Base-by-base conservation (phyloP, 768 basidiomycete species). In the Tulasnella sp. region DNA sequence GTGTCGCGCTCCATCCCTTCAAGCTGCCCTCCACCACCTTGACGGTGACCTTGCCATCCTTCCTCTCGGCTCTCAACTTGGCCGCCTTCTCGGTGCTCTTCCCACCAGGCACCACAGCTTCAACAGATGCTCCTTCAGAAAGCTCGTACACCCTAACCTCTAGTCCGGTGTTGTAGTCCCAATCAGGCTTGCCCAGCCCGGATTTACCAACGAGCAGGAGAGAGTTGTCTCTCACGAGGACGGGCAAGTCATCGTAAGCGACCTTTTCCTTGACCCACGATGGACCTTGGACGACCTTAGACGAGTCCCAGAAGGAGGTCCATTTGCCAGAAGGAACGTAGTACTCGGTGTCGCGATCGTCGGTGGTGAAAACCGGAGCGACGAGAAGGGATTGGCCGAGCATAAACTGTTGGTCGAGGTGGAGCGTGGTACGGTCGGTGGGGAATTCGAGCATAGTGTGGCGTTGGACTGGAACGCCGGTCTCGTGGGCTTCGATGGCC, bases 231-330 rank as follows among this genome's bases (percentile, higher is more conserved):
- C 89, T 86, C 48, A 92, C 88, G 88, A 88, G 92, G 39, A 92
- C 88, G 20, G 91, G 91, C 51, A 93, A 86, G 77, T 88, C 87
- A 81, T 90, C 87, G 51, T 91, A 83, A 35, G 90, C 87, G n/a
- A 91, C 89, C 77, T 87, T 84, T 80, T 90, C 89, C 74, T 87
- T 87, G 79, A 92, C 84, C 91, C 91, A 92, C 23, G 81, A 80
- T 0, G 91, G 91, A 0, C 92, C 92, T 72, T 85, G 83, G 37
- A 90, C 80, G n/a, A 86, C 86, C 69, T 89, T 86, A 55, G 85
- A 84, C 0, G 88, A 86, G 26, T 67, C 26, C 82, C 90, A 85
- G 83, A 87, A 91, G 61, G 67, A 77, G 20, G 84, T 84, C 84
- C 84, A 85, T 39, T 61, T 82, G 6, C 83, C 84, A 2, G 80